phyloP scores from a whole-genome alignment of 2,329 filamentous ascomycete species.

The Diplodia intermedia region DNA sequence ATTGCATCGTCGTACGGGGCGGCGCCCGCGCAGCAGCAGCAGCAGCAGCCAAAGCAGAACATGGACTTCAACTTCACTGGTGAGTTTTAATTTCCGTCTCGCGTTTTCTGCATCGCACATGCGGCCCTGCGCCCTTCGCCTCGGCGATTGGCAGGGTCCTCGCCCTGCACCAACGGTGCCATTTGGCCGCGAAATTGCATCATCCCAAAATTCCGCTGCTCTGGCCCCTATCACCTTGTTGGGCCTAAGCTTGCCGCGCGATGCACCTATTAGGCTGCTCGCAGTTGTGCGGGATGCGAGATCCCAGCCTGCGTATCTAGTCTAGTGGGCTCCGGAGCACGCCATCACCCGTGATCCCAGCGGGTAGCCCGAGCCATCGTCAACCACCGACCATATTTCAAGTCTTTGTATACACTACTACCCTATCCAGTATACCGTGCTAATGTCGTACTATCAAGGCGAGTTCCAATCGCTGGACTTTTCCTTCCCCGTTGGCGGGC shows the following conservation, averaged over 20 bases:
- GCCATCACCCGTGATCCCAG: slow-evolving; percentile 43
- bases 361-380: slow-evolving; percentile 19
- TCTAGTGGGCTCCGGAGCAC: slow-evolving; percentile 42
- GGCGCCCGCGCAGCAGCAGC: slow-evolving; percentile 9
- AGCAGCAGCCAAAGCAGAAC: slow-evolving; percentile 31
- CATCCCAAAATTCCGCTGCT: slow-evolving; percentile 26
- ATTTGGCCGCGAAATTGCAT: slow-evolving; percentile 28
- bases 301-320: slow-evolving; percentile 29
- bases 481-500: slow-evolving; percentile 46
- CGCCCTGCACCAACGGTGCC: slow-evolving; percentile 25
- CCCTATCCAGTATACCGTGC: slow-evolving; percentile 22
- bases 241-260: slow-evolving; percentile 30
- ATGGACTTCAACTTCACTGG: slow-evolving; percentile 48
- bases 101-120: slow-evolving; percentile 32
- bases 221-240: slow-evolving; percentile 25
- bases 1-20: slow-evolving; percentile 33
- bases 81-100: slow-evolving; percentile 39
- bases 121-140: slow-evolving; percentile 31
- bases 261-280: slow-evolving; percentile 30
- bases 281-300: slow-evolving; percentile 31
- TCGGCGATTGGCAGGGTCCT: slow-evolving; percentile 32
- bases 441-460: slow-evolving; percentile 43
- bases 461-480: slow-evolving; percentile 58
- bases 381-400: slow-evolving; percentile 32
- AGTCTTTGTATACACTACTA: slow-evolving; percentile 26